These are phyloP conservation scores for Talaromyces sp. DNA, from an alignment of 2,329 filamentous ascomycete species.

Conservation along the genomic window DNA sequence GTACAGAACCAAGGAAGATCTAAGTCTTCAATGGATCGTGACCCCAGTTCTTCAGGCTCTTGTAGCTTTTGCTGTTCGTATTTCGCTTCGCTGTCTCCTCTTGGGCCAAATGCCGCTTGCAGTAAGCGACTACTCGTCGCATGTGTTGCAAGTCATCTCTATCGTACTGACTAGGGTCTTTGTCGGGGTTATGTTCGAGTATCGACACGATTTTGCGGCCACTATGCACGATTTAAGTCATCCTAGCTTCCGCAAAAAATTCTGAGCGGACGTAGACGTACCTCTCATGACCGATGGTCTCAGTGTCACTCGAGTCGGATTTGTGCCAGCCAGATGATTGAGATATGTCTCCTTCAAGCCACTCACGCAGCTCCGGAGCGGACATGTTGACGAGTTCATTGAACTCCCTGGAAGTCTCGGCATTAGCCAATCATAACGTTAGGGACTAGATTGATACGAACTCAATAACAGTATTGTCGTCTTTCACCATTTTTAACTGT, in stretches of 20 bases:
- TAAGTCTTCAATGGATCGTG: constrained; percentile 53
- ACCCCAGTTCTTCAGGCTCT: constrained; percentile 63
- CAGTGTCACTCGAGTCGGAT: constrained; percentile 14
- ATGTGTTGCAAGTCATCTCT: constrained; percentile 18
- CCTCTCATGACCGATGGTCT: constrained; percentile 20
- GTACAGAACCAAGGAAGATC: background rate
- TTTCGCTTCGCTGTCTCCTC: constrained; percentile 59
- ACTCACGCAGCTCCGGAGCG: constrained; percentile 16
- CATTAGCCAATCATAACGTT: background rate
- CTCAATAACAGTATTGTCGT: constrained; percentile 17
- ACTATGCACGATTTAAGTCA: background rate
- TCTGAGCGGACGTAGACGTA: background rate
- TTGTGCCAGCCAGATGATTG: constrained; percentile 16
- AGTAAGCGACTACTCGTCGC: constrained; percentile 19
- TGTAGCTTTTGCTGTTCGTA: constrained; percentile 56
- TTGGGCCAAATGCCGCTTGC: constrained; percentile 60
- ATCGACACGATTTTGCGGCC: constrained; percentile 19
- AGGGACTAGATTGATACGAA: background rate
- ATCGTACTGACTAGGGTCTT: constrained; percentile 15
- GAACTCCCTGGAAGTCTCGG: constrained; percentile 3
- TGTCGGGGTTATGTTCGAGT: constrained; percentile 14
- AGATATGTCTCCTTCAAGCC: constrained; percentile 10
- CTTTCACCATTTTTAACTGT: constrained; percentile 10
- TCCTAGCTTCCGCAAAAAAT: background rate
- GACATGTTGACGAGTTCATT: constrained; percentile 19